Evolutionary conservation across 1,139 yeast genomes (phyloP).

Genomic region (Yamadazyma membranifaciens): DNA sequence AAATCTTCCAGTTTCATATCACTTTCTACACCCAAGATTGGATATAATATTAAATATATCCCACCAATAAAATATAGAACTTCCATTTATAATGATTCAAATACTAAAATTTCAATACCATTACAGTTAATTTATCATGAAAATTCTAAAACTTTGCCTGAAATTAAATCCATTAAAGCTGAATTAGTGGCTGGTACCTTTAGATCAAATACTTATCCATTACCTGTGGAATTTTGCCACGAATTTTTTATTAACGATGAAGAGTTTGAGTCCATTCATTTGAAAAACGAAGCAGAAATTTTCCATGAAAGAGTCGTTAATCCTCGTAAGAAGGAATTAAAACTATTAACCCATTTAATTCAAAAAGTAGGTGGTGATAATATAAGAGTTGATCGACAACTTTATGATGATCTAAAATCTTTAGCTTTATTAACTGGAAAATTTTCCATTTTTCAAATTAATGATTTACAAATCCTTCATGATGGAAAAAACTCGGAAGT

Average conservation of each 20-base stretch:
- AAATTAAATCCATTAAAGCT: slow-evolving; percentile 30
- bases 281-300: slow-evolving; percentile 23
- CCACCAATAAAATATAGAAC: slow-evolving; percentile 33
- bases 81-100: slow-evolving; percentile 10
- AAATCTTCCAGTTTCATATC: slow-evolving; percentile 29
- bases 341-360: slow-evolving; percentile 29
- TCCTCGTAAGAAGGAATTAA: slow-evolving; percentile 29
- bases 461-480: neutral
- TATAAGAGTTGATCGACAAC: slow-evolving; percentile 33
- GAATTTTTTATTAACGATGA: slow-evolving; percentile 38
- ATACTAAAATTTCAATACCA: slow-evolving; percentile 31
- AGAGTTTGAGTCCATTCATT: slow-evolving; percentile 20
- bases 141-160: slow-evolving; percentile 18
- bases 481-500: neutral
- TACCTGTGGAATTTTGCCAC: slow-evolving; percentile 43
- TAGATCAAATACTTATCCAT: slow-evolving; percentile 31
- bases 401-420: slow-evolving; percentile 37
- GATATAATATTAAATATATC: slow-evolving; percentile 29
- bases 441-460: slow-evolving; percentile 11
- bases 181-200: slow-evolving; percentile 40
- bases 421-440: slow-evolving; percentile 29
- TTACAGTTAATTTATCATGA: slow-evolving; percentile 31
- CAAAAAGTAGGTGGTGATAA: slow-evolving; percentile 36
- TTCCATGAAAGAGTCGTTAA: slow-evolving; percentile 33
- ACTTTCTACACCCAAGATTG: slow-evolving; percentile 35